Evolutionary conservation across 352 stramenopile species (phyloP), one percentile per base, ranked within the genome.

Genomic region (Pythium monospermum): DNA sequence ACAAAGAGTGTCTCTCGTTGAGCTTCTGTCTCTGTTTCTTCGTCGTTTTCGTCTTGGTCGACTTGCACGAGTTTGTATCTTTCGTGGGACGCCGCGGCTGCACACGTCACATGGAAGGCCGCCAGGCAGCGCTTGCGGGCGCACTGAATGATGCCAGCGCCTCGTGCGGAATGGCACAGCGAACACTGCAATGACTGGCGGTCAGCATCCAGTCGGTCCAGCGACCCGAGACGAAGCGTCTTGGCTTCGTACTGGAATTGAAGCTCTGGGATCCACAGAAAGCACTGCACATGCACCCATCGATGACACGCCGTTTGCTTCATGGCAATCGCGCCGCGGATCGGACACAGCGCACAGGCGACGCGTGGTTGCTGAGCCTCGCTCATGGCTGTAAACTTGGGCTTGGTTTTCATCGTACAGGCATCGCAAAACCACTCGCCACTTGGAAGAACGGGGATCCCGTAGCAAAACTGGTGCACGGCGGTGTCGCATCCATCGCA

Each of bases 381-480:
- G 0, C 33, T 32, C 21, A 23, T n/a, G 2, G 15, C 8, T 37
- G 47, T 16, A 57, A 21, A 4, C 27, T 48, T 50, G 12, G 23
- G 8, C 22, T 37, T 39, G 18, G 23, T 25, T 43, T 50, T 27
- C 12, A 48, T 37, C 7, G 6, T 30, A 63, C 73, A 91, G 10
- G 55, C 54, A 30, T 93, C 83, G 42, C 90, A 97, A 40, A 84
- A 92, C 83, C 85, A 97, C 15, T 91, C 81, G 5, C 71, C 83
- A 45, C 49, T 69, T 2, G 85, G 84, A 12, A 96, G 46, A 3
- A 46, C 16, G 6, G 59, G 59, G 10, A 97, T 74, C 4, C 83
- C 85, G 44, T 96, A 97, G 66, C 88, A 97, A 50, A 84, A 85
- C 59, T 97, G 87, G 63, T 97, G 88, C 3, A 96, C 83, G 4